phyloP scores from a whole-genome alignment of 805 yeast genomes.

The Pichia paraexigua region DNA sequence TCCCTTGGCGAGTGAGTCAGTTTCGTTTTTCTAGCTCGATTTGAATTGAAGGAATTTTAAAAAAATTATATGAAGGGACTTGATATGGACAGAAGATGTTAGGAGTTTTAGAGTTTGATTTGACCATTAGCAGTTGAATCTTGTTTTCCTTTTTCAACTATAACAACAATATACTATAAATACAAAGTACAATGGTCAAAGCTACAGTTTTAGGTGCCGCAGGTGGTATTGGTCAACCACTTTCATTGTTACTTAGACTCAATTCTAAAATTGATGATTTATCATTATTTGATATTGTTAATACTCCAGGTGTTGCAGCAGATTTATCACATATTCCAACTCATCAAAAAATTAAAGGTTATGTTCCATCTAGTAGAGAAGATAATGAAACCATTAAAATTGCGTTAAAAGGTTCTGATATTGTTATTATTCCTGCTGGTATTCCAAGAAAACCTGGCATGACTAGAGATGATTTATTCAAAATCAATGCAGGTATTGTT shows the following conservation, averaged over 20 bases:
- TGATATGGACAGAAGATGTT: too few relatives aligned
- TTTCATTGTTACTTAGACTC: constrained; percentile 72
- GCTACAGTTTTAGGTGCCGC: constrained; percentile 84
- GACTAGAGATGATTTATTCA: constrained; percentile 58
- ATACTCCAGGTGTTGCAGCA: constrained; percentile 81
- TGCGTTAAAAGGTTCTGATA: constrained; percentile 40
- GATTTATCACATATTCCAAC: constrained; percentile 73
- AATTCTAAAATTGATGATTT: constrained; percentile 55
- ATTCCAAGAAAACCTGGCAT: constrained; percentile 61
- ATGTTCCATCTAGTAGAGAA: constrained; percentile 18
- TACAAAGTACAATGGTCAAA: constrained; percentile 32
- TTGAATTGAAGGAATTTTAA: too few relatives aligned
- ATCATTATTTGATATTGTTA: constrained; percentile 78
- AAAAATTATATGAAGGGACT: too few relatives aligned
- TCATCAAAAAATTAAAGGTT: constrained; percentile 19
- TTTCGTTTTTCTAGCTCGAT: too few relatives aligned
- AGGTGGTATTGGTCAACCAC: constrained; percentile 93
- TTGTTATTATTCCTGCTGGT: constrained; percentile 56
- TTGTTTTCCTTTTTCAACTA: not conserved
- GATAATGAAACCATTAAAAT: constrained; percentile 31
- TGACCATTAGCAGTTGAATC: too few relatives aligned
- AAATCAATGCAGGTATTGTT: constrained; percentile 49
- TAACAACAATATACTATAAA: not conserved
- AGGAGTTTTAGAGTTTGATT: too few relatives aligned
- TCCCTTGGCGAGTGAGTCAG: not conserved